Conservation (phyloP, 345 rosid species). For the Euphorbia pulcherrima region DNA sequence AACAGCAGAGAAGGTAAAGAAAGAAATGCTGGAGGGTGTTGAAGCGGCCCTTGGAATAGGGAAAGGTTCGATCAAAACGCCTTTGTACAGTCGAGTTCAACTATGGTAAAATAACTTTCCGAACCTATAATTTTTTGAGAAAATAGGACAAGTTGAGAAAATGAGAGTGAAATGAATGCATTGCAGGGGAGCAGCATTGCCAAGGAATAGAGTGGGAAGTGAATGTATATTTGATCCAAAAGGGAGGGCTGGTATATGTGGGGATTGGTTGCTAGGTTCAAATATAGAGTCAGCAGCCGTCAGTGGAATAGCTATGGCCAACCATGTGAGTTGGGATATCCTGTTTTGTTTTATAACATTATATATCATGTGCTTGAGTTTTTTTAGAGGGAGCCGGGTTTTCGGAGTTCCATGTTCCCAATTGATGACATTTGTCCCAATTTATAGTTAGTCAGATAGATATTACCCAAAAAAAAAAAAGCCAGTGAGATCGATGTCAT, state of each 20-base stretch:
- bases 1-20: constrained; percentile 68
- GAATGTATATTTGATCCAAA: constrained; percentile 81
- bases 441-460: too few species aligned
- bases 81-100: constrained; percentile 56
- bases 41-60: constrained; percentile 65
- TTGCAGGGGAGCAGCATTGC: constrained; percentile 91
- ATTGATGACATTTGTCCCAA: too few species aligned
- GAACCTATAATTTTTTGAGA: too few species aligned
- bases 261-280: constrained; percentile 91
- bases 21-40: constrained; percentile 70
- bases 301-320: constrained; percentile 75
- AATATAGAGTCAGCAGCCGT: constrained; percentile 81
- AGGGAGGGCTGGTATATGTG: constrained; percentile 92
- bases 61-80: constrained; percentile 59
- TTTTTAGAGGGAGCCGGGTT: too few species aligned
- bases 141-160: too few species aligned
- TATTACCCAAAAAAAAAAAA: too few species aligned
- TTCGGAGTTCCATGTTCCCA: too few species aligned
- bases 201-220: constrained; percentile 60
- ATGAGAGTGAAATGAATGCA: neutral
- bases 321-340: constrained; percentile 50
- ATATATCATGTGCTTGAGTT: too few species aligned
- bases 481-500: too few species aligned
- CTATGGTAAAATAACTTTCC: constrained; percentile 51
- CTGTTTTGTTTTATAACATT: too few species aligned